A percentile compares a stretch with the other conserved stretches of the same genome.
Conservation (phyloP, 306 rosid species). For the Glycine tomentella region DNA sequence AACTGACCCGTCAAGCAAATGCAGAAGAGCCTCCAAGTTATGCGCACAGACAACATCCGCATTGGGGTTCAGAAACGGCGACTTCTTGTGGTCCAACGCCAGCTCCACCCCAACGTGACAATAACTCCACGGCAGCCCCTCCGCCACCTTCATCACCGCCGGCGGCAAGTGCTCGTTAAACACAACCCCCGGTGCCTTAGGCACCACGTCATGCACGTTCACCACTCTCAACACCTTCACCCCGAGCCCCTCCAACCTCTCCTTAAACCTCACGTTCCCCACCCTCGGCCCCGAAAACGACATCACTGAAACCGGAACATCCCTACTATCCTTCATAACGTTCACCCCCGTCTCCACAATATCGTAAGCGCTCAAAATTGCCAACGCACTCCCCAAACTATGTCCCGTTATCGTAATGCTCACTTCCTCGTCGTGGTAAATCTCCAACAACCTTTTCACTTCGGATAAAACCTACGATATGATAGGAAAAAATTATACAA, state of each 20-base stretch:
- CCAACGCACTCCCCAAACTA: constrained; percentile 82
- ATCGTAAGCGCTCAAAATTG: constrained; percentile 72
- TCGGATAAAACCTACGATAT: constrained; percentile 49
- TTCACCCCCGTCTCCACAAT: constrained; percentile 70
- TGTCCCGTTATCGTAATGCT: constrained; percentile 87
- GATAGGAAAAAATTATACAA: too few species aligned
- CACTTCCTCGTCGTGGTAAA: constrained; percentile 59
- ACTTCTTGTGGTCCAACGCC: constrained; percentile 64
- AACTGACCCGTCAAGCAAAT: constrained; percentile 82
- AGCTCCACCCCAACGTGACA: constrained; percentile 78
- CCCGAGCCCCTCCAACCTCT: constrained; percentile 68
- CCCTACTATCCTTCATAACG: constrained; percentile 50
- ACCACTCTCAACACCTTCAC: constrained; percentile 79
- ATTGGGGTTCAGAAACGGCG: constrained; percentile 71
- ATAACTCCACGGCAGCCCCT: constrained; percentile 84
- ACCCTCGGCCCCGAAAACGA: constrained; percentile 91
- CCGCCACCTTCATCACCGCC: constrained; percentile 62
- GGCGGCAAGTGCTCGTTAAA: constrained; percentile 64
- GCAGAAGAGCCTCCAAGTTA: constrained; percentile 86
- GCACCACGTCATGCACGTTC: constrained; percentile 74
- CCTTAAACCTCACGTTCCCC: constrained; percentile 75
- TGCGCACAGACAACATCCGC: constrained; percentile 63
- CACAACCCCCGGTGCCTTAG: constrained; percentile 69
- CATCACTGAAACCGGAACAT: constrained; percentile 61
- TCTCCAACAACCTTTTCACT: constrained; percentile 60